Base-by-base conservation (phyloP, 495 filamentous ascomycete species). In the Daldinia loculata region DNA sequence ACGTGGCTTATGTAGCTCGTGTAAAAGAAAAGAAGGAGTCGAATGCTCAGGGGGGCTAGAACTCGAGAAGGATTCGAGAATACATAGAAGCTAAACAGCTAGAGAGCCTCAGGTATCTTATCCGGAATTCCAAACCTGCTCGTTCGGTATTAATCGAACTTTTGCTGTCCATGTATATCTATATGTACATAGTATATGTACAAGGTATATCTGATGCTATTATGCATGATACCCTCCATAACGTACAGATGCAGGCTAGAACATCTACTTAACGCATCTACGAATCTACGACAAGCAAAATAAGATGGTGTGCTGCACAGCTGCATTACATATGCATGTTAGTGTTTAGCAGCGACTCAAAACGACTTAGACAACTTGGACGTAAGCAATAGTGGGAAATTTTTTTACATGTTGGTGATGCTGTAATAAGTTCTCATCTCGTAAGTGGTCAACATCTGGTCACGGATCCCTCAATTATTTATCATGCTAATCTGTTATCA, bases 261-360 rank as follows among this genome's bases (percentile, higher is more conserved):
- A 39, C 36, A 29, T 45, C 55, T 39, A 52, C 34, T 36, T 14
- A 14, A 36, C 43, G 19, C 43, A 48, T 45, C 22, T 62, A 30
- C 17, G 50, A 66, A 70, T 70, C 68, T 70, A 61, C 61, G 41
- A 65, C 24, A 39, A 22, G 45, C 59, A 56, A 61, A 61, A 19
- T 12, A 56, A 56, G 63, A 59, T 72, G 63, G 69, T 63, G 63
- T 59, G 63, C 14, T 38, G 48, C 39, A 61, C 29, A 50, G 3
- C 19, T 61, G 30, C 57, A 58, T 41, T 36, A 32, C 56, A 61
- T 65, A 66, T 71, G 68, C 68, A 52, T 24, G 68, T 71, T 66
- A 30, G 61, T 51, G 6, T 19, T 53, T 62, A 56, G 70, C 65
- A 65, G 66, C 14, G 52, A 29, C 41, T 30, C 56, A 56, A 48